Evolutionary conservation across 768 basidiomycete species (phyloP).

Genomic region (Pleurotus djamor): DNA sequence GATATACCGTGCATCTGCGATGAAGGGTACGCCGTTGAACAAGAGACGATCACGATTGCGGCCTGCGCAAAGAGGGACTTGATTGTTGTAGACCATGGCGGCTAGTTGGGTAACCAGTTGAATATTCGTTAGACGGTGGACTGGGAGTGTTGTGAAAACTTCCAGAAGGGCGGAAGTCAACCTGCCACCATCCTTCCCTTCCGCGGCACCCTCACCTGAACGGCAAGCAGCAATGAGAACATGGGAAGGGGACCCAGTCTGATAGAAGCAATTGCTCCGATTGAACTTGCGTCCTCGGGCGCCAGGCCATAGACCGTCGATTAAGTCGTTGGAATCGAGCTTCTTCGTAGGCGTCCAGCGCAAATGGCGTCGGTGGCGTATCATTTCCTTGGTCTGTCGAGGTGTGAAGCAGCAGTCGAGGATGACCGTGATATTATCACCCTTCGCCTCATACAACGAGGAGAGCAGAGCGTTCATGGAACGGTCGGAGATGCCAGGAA

Average conservation of each 20-base stretch:
- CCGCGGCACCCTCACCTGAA: slow-evolving; percentile 51
- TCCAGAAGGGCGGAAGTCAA: slow-evolving; percentile 59
- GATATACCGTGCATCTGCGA: slow-evolving; percentile 44
- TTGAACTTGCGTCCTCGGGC: slow-evolving; percentile 34
- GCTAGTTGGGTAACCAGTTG: slow-evolving; percentile 44
- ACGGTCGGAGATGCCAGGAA: slow-evolving; percentile 67
- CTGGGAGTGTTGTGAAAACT: slow-evolving; percentile 38
- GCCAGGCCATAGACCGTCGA: slow-evolving; percentile 51
- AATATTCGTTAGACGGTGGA: slow-evolving; percentile 52
- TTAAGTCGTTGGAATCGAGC: slow-evolving; percentile 51
- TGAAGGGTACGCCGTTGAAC: slow-evolving; percentile 58
- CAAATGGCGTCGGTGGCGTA: slow-evolving; percentile 43
- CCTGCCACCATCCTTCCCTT: slow-evolving; percentile 61
- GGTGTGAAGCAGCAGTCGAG: slow-evolving; percentile 65
- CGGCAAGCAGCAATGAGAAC: slow-evolving; percentile 57
- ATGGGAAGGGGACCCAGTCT: slow-evolving; percentile 38
- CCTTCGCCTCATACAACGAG: slow-evolving; percentile 55
- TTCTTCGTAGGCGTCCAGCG: slow-evolving; percentile 65
- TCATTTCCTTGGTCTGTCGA: slow-evolving; percentile 29
- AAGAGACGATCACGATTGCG: slow-evolving; percentile 43
- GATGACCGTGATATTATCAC: slow-evolving; percentile 68
- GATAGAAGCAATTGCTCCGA: slow-evolving; percentile 43
- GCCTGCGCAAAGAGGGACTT: slow-evolving; percentile 52
- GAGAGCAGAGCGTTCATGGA: slow-evolving; percentile 61
- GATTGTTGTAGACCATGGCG: slow-evolving; percentile 34